These are phyloP conservation scores for Eremothecium coryli DNA, from an alignment of 1,139 yeast genomes.

Conservation along the genomic window DNA sequence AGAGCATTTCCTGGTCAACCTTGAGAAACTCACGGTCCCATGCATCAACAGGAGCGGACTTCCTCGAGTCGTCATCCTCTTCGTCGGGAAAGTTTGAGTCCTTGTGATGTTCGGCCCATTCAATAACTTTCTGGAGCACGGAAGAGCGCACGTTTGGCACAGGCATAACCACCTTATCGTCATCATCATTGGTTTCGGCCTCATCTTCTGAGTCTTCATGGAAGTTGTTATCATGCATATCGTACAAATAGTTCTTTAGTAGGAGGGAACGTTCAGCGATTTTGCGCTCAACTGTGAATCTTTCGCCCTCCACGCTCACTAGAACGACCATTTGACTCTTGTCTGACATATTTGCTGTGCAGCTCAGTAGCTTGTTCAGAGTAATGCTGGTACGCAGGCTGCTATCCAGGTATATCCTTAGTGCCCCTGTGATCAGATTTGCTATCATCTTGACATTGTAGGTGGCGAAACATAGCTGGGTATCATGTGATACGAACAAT, in stretches of 20 bases:
- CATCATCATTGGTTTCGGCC: slow-evolving; percentile 43
- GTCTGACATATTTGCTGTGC: too few species aligned
- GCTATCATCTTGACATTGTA: too few species aligned
- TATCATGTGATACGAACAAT: too few species aligned
- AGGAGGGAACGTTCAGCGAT: slow-evolving; percentile 86
- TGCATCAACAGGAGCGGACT: slow-evolving; percentile 77
- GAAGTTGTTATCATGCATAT: slow-evolving; percentile 54
- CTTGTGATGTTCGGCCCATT: slow-evolving; percentile 96
- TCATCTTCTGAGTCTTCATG: slow-evolving; percentile 38
- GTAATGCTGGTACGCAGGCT: background rate
- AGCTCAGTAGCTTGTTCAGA: background rate
- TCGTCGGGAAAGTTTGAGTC: slow-evolving; percentile 71
- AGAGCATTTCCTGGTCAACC: slow-evolving; percentile 97
- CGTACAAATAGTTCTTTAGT: slow-evolving; percentile 85
- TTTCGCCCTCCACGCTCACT: slow-evolving; percentile 65
- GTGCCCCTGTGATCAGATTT: too few species aligned
- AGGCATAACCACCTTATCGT: slow-evolving; percentile 70
- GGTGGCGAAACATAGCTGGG: too few species aligned
- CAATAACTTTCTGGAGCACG: slow-evolving; percentile 83
- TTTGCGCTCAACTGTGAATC: slow-evolving; percentile 64
- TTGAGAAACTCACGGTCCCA: slow-evolving; percentile 96
- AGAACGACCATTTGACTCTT: slow-evolving; percentile 38
- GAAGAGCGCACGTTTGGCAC: slow-evolving; percentile 83
- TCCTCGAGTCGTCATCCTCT: slow-evolving; percentile 74
- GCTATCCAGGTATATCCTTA: too few species aligned